A percentile compares a stretch with the other conserved stretches of the same genome.
Conservation (phyloP, 2,329 filamentous ascomycete genomes). For the Hyphodiscus sp. region DNA sequence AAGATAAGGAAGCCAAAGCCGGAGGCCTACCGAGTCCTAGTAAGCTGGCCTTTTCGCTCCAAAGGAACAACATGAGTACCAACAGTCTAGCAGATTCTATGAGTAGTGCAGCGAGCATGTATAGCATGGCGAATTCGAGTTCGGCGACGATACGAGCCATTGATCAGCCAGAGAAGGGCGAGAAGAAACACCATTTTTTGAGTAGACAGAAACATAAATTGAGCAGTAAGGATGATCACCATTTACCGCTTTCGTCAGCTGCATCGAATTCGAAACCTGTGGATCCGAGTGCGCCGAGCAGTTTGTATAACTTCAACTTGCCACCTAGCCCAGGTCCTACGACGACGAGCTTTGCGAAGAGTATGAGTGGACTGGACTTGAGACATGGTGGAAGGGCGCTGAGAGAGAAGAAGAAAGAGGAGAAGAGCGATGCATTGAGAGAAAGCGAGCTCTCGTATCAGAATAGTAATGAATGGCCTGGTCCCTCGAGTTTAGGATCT, state of each 20-base stretch:
- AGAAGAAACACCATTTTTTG: slow-evolving; percentile 74
- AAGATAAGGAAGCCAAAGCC: slow-evolving; percentile 56
- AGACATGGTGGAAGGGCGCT: slow-evolving; percentile 70
- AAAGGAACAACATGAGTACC: slow-evolving; percentile 63
- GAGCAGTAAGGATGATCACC: slow-evolving; percentile 64
- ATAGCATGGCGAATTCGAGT: slow-evolving; percentile 69
- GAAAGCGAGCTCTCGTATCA: slow-evolving; percentile 30
- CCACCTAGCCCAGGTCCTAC: slow-evolving; percentile 65
- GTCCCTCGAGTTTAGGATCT: slow-evolving; percentile 45
- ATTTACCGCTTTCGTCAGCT: slow-evolving; percentile 67
- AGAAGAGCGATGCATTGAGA: slow-evolving; percentile 39
- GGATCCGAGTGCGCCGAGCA: slow-evolving; percentile 68
- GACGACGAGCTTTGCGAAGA: slow-evolving; percentile 66
- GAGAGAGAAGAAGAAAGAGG: slow-evolving; percentile 75
- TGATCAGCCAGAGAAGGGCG: slow-evolving; percentile 46
- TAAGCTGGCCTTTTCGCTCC: slow-evolving; percentile 59
- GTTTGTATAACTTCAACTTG: slow-evolving; percentile 71
- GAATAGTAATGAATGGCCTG: slow-evolving; percentile 40
- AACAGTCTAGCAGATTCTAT: slow-evolving; percentile 57
- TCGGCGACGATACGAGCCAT: slow-evolving; percentile 67
- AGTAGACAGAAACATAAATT: slow-evolving; percentile 75
- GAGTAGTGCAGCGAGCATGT: slow-evolving; percentile 55
- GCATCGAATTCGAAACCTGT: slow-evolving; percentile 71
- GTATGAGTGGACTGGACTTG: slow-evolving; percentile 72
- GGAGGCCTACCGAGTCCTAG: slow-evolving; percentile 67